Evolutionary conservation across 495 filamentous ascomycete species (phyloP).

Genomic region (Amniculicola lignicola): DNA sequence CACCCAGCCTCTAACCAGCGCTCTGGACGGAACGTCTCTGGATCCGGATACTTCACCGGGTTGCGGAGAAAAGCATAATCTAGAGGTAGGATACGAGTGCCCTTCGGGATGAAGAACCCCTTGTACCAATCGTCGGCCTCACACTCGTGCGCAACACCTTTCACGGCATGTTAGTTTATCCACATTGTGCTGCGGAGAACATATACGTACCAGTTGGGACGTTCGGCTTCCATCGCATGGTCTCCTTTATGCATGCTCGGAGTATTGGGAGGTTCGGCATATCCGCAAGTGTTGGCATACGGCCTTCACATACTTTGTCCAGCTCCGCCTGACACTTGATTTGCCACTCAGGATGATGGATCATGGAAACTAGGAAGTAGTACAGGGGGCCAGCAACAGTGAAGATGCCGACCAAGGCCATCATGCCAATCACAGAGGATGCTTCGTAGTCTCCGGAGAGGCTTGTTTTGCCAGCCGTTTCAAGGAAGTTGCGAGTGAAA

Average conservation of each 20-base stretch:
- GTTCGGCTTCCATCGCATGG: slow-evolving; percentile 34
- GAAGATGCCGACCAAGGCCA: slow-evolving; percentile 34
- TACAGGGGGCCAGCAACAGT: slow-evolving; percentile 38
- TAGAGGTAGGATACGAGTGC: slow-evolving; percentile 36
- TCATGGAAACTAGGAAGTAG: slow-evolving; percentile 39
- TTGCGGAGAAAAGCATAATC: slow-evolving; percentile 40
- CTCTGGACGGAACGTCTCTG: slow-evolving; percentile 40
- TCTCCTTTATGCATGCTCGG: slow-evolving; percentile 35
- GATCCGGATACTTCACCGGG: slow-evolving; percentile 40
- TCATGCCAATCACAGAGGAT: slow-evolving; percentile 31
- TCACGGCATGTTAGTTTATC: not conserved
- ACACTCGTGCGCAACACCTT: slow-evolving; percentile 31
- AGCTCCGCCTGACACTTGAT: slow-evolving; percentile 35
- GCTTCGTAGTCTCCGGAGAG: slow-evolving; percentile 33
- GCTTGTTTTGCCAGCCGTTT: slow-evolving; percentile 23
- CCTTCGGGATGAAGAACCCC: slow-evolving; percentile 37
- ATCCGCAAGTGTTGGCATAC: slow-evolving; percentile 32
- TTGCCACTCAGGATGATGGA: slow-evolving; percentile 37
- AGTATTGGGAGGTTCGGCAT: slow-evolving; percentile 29
- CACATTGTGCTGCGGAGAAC: not conserved
- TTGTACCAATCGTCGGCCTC: slow-evolving; percentile 39
- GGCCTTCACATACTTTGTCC: slow-evolving; percentile 29
- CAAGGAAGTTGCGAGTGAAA: slow-evolving; percentile 33
- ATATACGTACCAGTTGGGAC: slow-evolving; percentile 28
- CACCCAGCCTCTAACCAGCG: slow-evolving; percentile 40